These are phyloP conservation scores for Vaccinium macrocarpon DNA, from an alignment of 148 eudicot genomes.

Conservation along the genomic window DNA sequence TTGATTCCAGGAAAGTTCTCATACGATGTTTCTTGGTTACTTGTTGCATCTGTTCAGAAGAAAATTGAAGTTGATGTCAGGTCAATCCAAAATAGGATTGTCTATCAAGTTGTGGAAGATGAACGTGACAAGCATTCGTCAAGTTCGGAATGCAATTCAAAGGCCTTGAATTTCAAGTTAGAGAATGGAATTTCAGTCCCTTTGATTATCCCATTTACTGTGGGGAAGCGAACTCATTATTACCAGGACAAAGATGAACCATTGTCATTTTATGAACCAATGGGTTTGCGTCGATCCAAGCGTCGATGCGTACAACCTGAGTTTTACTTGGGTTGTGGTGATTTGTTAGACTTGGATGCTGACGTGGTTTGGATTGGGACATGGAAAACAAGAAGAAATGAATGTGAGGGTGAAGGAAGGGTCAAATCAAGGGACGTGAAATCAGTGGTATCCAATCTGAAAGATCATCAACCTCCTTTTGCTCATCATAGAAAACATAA, in stretches of 20 bases:
- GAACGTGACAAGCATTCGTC: constrained; percentile 24
- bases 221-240: constrained; percentile 20
- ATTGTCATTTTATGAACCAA: constrained; percentile 27
- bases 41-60: constrained; percentile 65
- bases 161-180: constrained; percentile 57
- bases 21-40: constrained; percentile 71
- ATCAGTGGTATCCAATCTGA: constrained; percentile 14
- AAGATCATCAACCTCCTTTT: constrained; percentile 17
- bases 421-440: constrained; percentile 20
- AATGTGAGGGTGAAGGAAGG: constrained; percentile 41
- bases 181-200: constrained; percentile 51
- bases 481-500: constrained; percentile 6
- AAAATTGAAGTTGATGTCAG: constrained; percentile 59
- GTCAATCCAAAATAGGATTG: constrained; percentile 51
- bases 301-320: constrained; percentile 74
- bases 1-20: constrained; percentile 65
- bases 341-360: constrained; percentile 48
- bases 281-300: constrained; percentile 71
- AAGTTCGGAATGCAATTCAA: constrained; percentile 27
- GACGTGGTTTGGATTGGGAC: constrained; percentile 49
- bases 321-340: constrained; percentile 73
- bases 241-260: constrained; percentile 24
- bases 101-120: constrained; percentile 65
- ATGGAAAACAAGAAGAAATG: constrained; percentile 40
- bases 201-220: constrained; percentile 41